A percentile compares a stretch with the other conserved stretches of the same genome.
These are phyloP conservation scores for Acmispon strigosus DNA, from an alignment of 306 rosid genomes.

Conservation along the genomic window DNA sequence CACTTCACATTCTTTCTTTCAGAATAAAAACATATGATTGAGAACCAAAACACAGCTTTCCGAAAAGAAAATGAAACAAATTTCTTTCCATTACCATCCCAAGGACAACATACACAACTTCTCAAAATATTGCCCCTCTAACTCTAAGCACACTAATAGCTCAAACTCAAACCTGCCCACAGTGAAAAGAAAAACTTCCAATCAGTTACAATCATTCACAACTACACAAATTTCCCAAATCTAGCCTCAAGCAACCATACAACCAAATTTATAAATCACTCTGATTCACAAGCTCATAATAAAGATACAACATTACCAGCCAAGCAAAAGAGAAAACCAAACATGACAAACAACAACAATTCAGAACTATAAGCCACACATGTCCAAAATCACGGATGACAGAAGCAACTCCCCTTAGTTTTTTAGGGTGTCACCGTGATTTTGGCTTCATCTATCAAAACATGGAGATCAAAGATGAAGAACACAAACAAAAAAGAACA, in stretches of 20 bases:
- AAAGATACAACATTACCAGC: not conserved
- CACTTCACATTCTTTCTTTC: not conserved
- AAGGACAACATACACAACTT: not conserved
- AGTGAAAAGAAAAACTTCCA: not conserved
- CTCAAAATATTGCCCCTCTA: not conserved
- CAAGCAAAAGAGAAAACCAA: not conserved
- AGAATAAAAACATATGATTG: slow-evolving; percentile 5
- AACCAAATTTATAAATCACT: not conserved
- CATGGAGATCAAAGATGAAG: not conserved
- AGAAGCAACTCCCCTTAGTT: too few relatives aligned
- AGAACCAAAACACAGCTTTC: not conserved
- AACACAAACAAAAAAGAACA: not conserved
- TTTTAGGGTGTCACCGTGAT: too few relatives aligned
- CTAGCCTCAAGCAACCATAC: not conserved
- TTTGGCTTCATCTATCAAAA: too few relatives aligned
- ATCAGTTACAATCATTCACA: not conserved
- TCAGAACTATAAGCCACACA: not conserved
- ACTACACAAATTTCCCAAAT: not conserved
- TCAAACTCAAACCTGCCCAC: not conserved
- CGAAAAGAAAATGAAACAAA: not conserved
- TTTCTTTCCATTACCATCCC: not conserved
- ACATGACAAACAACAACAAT: not conserved
- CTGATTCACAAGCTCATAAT: not conserved
- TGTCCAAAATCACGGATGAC: too few relatives aligned
- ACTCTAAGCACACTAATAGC: not conserved